Evolutionary conservation across 1,284 basidiomycete genomes (phyloP).

Genomic region (Cryptococcus sp.): DNA sequence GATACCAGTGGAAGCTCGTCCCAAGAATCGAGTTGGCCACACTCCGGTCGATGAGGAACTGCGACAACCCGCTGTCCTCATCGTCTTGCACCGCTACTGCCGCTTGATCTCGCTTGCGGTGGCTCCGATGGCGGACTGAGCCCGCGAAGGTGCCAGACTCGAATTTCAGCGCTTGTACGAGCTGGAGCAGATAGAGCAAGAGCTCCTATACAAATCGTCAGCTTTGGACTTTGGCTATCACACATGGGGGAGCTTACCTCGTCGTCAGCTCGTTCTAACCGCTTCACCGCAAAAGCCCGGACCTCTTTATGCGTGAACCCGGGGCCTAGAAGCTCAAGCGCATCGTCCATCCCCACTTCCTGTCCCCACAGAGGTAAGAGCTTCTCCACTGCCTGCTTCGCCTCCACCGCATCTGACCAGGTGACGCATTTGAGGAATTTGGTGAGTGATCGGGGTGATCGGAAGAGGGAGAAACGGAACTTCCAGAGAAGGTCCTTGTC

Average conservation of each 20-base stretch:
- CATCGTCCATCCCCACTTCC: slow-evolving; percentile 94
- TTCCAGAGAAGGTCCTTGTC: slow-evolving; percentile 98
- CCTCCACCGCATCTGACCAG: slow-evolving; percentile 93
- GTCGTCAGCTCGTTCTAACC: slow-evolving; percentile 86
- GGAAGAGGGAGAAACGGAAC: slow-evolving; percentile 93
- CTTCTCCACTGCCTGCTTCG: slow-evolving; percentile 96
- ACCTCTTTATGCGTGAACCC: slow-evolving; percentile 87
- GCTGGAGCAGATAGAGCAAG: slow-evolving; percentile 85
- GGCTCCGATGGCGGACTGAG: slow-evolving; percentile 44
- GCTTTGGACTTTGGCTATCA: background rate
- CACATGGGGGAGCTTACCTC: slow-evolving; percentile 60
- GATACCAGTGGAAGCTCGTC: slow-evolving; percentile 94
- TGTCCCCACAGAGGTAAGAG: slow-evolving; percentile 88
- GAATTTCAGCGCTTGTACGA: slow-evolving; percentile 96
- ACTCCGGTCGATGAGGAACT: slow-evolving; percentile 84
- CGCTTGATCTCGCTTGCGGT: slow-evolving; percentile 48
- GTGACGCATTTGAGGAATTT: slow-evolving; percentile 98
- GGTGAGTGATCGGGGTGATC: slow-evolving; percentile 69
- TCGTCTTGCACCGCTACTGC: slow-evolving; percentile 46
- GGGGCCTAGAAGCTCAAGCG: slow-evolving; percentile 89
- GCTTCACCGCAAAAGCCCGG: slow-evolving; percentile 87
- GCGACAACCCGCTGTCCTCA: slow-evolving; percentile 78
- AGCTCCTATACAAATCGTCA: slow-evolving; percentile 65
- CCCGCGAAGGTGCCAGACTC: slow-evolving; percentile 55
- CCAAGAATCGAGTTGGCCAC: slow-evolving; percentile 79